Evolutionary conservation across 164 flowering plant genomes (phyloP).

Genomic region (Vitis riparia): DNA sequence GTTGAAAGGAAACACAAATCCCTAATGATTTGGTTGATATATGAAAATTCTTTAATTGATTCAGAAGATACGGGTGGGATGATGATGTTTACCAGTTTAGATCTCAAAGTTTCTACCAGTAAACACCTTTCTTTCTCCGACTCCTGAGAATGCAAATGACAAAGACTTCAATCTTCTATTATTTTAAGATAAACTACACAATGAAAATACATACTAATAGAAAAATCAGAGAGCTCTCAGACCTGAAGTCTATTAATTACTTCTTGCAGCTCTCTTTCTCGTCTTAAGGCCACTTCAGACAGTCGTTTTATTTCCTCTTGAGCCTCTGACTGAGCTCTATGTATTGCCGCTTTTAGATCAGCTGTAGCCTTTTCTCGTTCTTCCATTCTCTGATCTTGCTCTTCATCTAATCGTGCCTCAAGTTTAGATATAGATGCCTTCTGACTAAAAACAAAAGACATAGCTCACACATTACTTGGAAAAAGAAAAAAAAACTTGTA

Average conservation of each 20-base stretch:
- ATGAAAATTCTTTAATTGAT: neutral
- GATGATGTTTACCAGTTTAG: slow-evolving; percentile 67
- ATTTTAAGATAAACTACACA: neutral
- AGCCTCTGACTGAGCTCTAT: slow-evolving; percentile 73
- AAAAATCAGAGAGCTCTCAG: slow-evolving; percentile 6
- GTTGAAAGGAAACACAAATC: neutral
- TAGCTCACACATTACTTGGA: neutral
- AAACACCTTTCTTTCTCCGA: slow-evolving; percentile 73
- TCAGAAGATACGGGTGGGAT: neutral
- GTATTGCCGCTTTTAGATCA: slow-evolving; percentile 68
- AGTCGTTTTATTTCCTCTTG: slow-evolving; percentile 71
- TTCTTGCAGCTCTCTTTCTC: slow-evolving; percentile 82
- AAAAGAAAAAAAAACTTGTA: neutral
- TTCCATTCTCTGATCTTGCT: slow-evolving; percentile 75
- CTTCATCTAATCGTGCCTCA: slow-evolving; percentile 73
- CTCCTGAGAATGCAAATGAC: slow-evolving; percentile 48
- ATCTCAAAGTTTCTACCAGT: slow-evolving; percentile 71
- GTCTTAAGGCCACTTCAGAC: slow-evolving; percentile 58
- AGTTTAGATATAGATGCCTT: slow-evolving; percentile 81
- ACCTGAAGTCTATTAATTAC: slow-evolving; percentile 92
- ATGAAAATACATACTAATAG: neutral
- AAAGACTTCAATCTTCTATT: neutral
- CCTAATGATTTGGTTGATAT: neutral
- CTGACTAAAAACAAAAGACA: slow-evolving; percentile 57
- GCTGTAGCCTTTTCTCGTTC: slow-evolving; percentile 82